Conservation (phyloP, 2,329 filamentous ascomycete genomes). For the Lecanoromycetidae sp. region DNA sequence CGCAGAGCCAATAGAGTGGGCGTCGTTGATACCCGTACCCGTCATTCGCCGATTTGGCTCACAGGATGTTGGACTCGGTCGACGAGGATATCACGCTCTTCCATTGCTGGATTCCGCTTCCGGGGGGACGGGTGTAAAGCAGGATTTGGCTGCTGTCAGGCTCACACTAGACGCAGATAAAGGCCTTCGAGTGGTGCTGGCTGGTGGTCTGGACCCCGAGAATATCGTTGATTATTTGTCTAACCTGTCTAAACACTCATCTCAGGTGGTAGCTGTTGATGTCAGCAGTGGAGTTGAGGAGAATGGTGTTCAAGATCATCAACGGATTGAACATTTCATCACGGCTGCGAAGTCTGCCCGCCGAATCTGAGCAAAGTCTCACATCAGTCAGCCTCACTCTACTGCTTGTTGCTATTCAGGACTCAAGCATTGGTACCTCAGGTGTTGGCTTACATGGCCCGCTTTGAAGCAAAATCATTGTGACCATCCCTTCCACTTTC, state of each 20-base stretch:
- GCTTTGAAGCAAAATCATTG: background rate
- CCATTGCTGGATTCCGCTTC: conserved; percentile 78
- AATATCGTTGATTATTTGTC: conserved; percentile 61
- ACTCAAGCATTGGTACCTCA: background rate
- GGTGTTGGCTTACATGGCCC: background rate
- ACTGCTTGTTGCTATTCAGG: background rate
- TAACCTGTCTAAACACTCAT: conserved; percentile 47
- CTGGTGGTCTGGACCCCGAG: conserved; percentile 68
- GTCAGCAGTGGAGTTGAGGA: conserved; percentile 90
- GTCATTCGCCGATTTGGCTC: conserved; percentile 80
- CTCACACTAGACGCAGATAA: conserved; percentile 52
- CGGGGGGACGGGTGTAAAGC: conserved; percentile 65
- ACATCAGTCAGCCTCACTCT: background rate
- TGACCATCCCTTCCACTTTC: background rate
- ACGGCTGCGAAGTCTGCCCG: conserved; percentile 50
- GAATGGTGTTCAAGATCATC: conserved; percentile 64
- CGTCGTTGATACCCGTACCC: conserved; percentile 74
- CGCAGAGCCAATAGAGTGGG: conserved; percentile 85
- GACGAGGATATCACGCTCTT: conserved; percentile 68
- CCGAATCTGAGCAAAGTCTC: conserved; percentile 26
- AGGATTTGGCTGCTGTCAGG: conserved; percentile 61
- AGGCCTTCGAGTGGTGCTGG: conserved; percentile 65
- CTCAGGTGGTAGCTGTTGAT: conserved; percentile 69
- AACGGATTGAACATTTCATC: conserved; percentile 72
- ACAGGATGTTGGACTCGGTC: conserved; percentile 56